phyloP scores from a whole-genome alignment of 441 rosid genomes.

The Mallotus japonicus region DNA sequence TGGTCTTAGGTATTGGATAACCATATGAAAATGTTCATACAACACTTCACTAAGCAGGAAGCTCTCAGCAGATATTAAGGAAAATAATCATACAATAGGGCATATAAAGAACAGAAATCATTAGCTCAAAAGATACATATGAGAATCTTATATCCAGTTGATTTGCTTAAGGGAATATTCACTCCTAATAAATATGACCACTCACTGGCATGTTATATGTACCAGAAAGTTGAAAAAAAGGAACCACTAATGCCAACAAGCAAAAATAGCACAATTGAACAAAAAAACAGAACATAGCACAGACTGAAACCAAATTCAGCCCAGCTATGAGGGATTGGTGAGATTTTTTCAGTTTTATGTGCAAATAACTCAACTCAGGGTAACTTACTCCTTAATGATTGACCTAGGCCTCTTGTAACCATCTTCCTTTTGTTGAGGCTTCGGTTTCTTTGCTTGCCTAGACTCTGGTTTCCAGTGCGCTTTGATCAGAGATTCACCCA shows the following conservation, averaged over 20 bases:
- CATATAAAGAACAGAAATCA: no score
- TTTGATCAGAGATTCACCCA: conserved; percentile 72
- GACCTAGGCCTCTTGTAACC: conserved; percentile 62
- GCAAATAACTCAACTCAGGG: conserved; percentile 5
- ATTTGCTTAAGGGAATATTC: neutral
- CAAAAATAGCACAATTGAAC: neutral
- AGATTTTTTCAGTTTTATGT: neutral
- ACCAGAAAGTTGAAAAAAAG: neutral
- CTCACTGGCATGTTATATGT: neutral
- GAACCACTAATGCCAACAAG: neutral
- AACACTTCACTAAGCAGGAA: no score
- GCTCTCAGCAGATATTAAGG: neutral
- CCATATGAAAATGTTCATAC: no score
- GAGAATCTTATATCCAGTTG: neutral
- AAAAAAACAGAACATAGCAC: neutral
- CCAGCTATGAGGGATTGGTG: neutral
- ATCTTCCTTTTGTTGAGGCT: conserved; percentile 40
- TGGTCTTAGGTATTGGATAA: no score
- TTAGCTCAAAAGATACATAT: no score
- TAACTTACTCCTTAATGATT: conserved; percentile 49
- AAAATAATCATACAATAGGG: neutral
- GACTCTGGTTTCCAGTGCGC: conserved; percentile 80
- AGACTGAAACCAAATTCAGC: conserved; percentile 2
- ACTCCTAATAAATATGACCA: neutral
- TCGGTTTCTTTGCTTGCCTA: conserved; percentile 44